Evolutionary conservation across 177 flowering plant genomes (phyloP).

Genomic region (Vitis hybrid): DNA sequence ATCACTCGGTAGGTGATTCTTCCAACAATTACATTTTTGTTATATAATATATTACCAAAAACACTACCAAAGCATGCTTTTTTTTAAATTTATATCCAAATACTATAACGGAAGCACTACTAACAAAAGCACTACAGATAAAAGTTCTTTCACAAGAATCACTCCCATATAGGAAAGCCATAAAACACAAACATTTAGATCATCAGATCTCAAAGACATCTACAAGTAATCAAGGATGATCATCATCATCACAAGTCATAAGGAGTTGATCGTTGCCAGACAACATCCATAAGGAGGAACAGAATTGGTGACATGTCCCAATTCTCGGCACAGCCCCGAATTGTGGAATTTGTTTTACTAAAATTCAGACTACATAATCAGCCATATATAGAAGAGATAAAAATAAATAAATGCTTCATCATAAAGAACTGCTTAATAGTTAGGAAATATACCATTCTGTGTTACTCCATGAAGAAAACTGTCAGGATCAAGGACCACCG

Average conservation of each 20-base stretch:
- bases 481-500: not conserved
- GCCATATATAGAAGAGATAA: not conserved
- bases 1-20: too few species aligned
- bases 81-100: too few species aligned
- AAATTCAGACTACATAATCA: not conserved
- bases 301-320: not conserved
- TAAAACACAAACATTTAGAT: not conserved
- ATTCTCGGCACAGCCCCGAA: not conserved
- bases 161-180: too few species aligned
- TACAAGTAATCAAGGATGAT: not conserved
- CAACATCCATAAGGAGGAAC: not conserved
- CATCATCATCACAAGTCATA: too few species aligned
- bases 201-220: not conserved
- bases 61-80: too few species aligned
- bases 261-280: not conserved
- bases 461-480: not conserved
- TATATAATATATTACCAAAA: too few species aligned
- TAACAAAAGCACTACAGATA: too few species aligned
- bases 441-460: slow-evolving; percentile 2
- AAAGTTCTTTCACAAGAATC: too few species aligned
- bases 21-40: too few species aligned
- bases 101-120: too few species aligned
- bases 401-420: not conserved
- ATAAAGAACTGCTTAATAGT: not conserved
- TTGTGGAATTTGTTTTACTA: too few species aligned